A percentile compares a stretch with the other conserved stretches of the same genome.
Conservation (phyloP, 1,284 basidiomycete species). For the Mycosarcoma mackinlayi region DNA sequence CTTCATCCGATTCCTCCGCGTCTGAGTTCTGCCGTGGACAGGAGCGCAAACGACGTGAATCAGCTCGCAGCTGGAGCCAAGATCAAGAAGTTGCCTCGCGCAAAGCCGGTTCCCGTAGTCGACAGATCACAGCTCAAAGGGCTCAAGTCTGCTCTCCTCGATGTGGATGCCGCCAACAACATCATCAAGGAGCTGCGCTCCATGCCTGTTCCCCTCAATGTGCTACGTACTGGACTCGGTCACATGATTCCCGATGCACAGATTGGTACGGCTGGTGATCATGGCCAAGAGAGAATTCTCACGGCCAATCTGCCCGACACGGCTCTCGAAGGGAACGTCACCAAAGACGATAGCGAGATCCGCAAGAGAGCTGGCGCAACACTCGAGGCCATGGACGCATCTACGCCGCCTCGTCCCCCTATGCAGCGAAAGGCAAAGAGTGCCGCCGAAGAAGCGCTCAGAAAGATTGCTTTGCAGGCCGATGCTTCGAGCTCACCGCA, state of each 20-base stretch:
- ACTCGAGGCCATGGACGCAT: constrained; percentile 7
- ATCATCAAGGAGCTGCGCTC: constrained; percentile 59
- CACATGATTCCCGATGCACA: constrained; percentile 20
- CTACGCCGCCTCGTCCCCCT: constrained; percentile 15
- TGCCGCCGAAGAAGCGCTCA: constrained; percentile 48
- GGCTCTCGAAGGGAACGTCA: constrained; percentile 1
- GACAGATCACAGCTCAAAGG: constrained; percentile 46
- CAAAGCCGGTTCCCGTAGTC: constrained; percentile 29
- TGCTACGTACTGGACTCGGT: constrained; percentile 26
- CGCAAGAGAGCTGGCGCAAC: constrained; percentile 22
- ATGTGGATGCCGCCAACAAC: constrained; percentile 52
- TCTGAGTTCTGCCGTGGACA: constrained; percentile 12
- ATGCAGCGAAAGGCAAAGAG: constrained; percentile 24
- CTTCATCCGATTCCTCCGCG: constrained; percentile 38
- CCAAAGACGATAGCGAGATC: constrained; percentile 47
- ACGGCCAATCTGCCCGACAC: constrained; percentile 24
- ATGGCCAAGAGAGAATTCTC: constrained; percentile 46
- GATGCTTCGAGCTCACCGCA: constrained; percentile 13
- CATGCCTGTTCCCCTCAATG: constrained; percentile 47
- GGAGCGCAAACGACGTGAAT: not conserved
- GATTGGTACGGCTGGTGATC: constrained; percentile 46
- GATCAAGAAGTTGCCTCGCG: constrained; percentile 32
- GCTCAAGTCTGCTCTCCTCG: constrained; percentile 58
- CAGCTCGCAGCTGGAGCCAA: constrained; percentile 17
- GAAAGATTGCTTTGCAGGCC: constrained; percentile 28